Conservation (phyloP, 306 rosid genomes). For the Astragalus glycyphyllos region DNA sequence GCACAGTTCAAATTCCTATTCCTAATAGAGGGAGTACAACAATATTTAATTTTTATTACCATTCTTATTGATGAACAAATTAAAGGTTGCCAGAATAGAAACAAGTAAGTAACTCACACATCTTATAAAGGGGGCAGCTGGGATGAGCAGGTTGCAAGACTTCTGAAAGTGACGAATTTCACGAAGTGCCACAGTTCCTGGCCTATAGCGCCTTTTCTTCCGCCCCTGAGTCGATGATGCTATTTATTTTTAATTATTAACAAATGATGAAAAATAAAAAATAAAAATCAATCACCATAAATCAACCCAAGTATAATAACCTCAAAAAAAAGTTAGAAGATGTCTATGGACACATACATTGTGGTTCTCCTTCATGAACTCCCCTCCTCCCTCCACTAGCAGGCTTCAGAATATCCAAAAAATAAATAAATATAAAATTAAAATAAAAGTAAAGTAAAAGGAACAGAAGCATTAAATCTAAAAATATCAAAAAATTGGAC, state of each 20-base stretch:
- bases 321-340: too few relatives aligned
- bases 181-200: constrained; percentile 70
- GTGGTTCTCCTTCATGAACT: neutral
- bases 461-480: neutral
- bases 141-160: constrained; percentile 55
- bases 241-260: constrained; percentile 25
- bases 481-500: neutral
- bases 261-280: neutral
- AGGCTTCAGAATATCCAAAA: neutral
- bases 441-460: too few relatives aligned
- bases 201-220: constrained; percentile 55
- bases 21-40: neutral
- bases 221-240: constrained; percentile 41
- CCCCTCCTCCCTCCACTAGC: neutral
- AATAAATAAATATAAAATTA: neutral
- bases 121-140: constrained; percentile 74
- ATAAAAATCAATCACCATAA: constrained; percentile 1
- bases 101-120: constrained; percentile 52
- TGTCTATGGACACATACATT: neutral
- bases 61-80: neutral
- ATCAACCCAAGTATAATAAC: neutral
- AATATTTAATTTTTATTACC: neutral
- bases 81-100: neutral
- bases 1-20: neutral
- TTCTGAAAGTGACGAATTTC: constrained; percentile 72